Base-by-base conservation (phyloP, 306 rosid species). In the Cucumis sativus region DNA sequence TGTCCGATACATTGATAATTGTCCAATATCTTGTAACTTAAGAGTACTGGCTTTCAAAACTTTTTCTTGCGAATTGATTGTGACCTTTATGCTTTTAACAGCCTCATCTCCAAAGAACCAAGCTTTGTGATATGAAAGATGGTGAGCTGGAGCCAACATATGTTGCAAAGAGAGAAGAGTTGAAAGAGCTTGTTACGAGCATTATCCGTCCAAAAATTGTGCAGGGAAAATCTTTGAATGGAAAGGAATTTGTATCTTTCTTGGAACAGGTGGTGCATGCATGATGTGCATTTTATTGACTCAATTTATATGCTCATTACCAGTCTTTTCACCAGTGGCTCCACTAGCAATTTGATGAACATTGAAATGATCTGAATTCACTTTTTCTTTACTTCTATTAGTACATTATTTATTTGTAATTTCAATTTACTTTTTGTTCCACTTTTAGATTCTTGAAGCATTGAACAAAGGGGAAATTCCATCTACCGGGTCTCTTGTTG, bases 381-480 rank as follows among this genome's bases (percentile, higher is more conserved):
- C 14, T 14, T 43, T 49, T 25, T 52, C 69, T 71, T 49, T 15
- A 71, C 25, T 16, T 8, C 12, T 74, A 5, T 4, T 10, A 56
- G n/a, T 55, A 37, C 60, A 55, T 35, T 20, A 7, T 74, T 74
- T 16, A 16, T 25, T 25, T 25, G 23, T 47, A 21, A 55, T 43
- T 74, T 77, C 76, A 8, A 82, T 63, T 81, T 74, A 68, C 37
- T 71, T 77, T 45, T 73, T 45, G 18, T 77, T 83, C 76, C 23
- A 39, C 77, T 51, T 77, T 87, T 78, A 94, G 98, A 94, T 94
- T 62, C 96, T 94, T 58, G 97, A 94, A 51, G 98, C 98, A 81
- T 89, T 94, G 87, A 94, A 94, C 87, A 91, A 94, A 85, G 98
- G 97, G 79, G 98, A 94, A 86, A 94, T 91, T 84, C 98, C 98